phyloP scores from a whole-genome alignment of 805 yeast genomes.

The Metschnikowia dekortorum region DNA sequence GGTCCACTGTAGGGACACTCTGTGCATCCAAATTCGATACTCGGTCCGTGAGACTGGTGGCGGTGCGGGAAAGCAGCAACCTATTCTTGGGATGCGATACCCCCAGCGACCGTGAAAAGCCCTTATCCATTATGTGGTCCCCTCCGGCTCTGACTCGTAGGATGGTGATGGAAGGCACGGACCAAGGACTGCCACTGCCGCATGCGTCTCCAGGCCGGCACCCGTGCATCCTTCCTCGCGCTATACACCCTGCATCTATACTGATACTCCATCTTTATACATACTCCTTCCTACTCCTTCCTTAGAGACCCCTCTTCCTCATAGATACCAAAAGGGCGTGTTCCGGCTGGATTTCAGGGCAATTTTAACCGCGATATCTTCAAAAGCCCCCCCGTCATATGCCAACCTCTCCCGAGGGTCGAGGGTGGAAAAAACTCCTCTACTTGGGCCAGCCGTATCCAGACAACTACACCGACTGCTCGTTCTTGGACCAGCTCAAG shows the following conservation, averaged over 20 bases:
- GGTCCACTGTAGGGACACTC: slow-evolving; percentile 37
- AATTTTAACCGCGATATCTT: too few relatives aligned
- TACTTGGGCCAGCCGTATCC: slow-evolving; percentile 86
- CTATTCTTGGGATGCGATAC: slow-evolving; percentile 5
- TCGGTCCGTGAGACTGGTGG: slow-evolving; percentile 18
- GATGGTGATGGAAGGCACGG: too few relatives aligned
- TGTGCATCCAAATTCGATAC: slow-evolving; percentile 11
- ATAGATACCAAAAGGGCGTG: too few relatives aligned
- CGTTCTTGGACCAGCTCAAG: slow-evolving; percentile 76
- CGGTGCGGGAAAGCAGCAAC: slow-evolving; percentile 15
- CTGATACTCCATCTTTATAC: too few relatives aligned
- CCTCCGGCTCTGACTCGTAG: background rate
- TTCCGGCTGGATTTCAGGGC: too few relatives aligned
- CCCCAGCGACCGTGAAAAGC: slow-evolving; percentile 5
- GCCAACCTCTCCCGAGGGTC: background rate
- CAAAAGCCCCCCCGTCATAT: background rate
- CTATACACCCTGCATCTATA: too few relatives aligned
- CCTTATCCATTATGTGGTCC: background rate
- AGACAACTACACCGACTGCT: slow-evolving; percentile 82
- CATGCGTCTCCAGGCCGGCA: too few relatives aligned
- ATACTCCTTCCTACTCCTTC: too few relatives aligned
- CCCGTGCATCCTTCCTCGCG: too few relatives aligned
- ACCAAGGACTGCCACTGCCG: too few relatives aligned
- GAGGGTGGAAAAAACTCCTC: slow-evolving; percentile 71
- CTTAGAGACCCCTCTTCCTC: too few relatives aligned